A percentile compares a stretch with the other conserved stretches of the same genome.
Conservation (phyloP, 2,329 filamentous ascomycete species). For the Penicillium sp. region DNA sequence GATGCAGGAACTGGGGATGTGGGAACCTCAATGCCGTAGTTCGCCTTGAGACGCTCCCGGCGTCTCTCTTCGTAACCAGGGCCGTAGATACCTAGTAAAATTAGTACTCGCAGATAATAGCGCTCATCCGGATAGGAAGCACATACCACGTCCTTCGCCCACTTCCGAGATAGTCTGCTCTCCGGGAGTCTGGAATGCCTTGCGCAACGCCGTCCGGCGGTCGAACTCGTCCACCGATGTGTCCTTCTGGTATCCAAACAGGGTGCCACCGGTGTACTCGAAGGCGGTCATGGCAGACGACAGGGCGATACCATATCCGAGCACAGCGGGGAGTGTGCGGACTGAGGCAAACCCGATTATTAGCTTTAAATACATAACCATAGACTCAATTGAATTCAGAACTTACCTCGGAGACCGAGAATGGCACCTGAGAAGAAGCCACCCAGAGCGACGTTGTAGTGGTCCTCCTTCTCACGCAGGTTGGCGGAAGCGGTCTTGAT, state of each 20-base stretch:
- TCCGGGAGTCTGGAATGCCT: constrained; percentile 68
- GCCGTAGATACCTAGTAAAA: constrained; percentile 65
- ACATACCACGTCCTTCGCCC: constrained; percentile 81
- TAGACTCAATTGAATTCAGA: background rate
- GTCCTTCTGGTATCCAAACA: constrained; percentile 55
- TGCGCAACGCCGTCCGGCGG: constrained; percentile 70
- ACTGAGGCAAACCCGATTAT: constrained; percentile 37
- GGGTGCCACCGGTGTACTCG: constrained; percentile 63
- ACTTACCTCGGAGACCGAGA: constrained; percentile 68
- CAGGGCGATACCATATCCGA: constrained; percentile 64
- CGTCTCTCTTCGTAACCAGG: constrained; percentile 83
- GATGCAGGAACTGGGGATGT: constrained; percentile 50
- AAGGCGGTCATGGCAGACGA: constrained; percentile 61
- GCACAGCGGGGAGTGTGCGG: constrained; percentile 65
- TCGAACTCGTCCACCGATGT: constrained; percentile 69
- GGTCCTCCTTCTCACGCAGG: constrained; percentile 78
- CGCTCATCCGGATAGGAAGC: background rate
- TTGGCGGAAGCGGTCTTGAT: constrained; percentile 74
- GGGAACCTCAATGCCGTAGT: constrained; percentile 82
- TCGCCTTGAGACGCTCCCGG: constrained; percentile 75
- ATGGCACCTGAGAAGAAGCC: constrained; percentile 73
- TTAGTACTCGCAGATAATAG: constrained; percentile 16
- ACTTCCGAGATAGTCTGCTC: constrained; percentile 78
- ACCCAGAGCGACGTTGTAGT: constrained; percentile 69
- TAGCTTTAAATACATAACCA: constrained; percentile 8